Conservation (phyloP, 23 red algal species). For the Agarophyton chilense region DNA sequence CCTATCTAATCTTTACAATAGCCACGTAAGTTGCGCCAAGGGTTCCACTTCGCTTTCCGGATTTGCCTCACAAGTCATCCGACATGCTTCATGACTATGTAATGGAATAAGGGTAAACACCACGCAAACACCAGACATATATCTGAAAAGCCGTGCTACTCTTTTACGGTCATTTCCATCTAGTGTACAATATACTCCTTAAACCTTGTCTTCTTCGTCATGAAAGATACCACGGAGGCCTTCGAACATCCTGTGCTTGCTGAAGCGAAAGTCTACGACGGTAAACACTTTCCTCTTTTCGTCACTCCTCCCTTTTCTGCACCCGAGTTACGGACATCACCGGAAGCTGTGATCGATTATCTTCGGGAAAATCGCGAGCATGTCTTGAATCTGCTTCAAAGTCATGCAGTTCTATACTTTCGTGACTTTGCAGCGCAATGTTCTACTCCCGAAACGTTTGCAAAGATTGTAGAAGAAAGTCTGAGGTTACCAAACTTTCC, state of each 20-base stretch:
- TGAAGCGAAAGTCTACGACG: conserved; percentile 36
- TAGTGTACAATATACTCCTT: too few relatives aligned
- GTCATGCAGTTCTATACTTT: conserved; percentile 49
- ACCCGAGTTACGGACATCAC: neutral
- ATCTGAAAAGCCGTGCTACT: too few relatives aligned
- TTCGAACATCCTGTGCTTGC: conserved; percentile 23
- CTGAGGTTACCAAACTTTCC: conserved; percentile 70
- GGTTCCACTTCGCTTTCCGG: too few relatives aligned
- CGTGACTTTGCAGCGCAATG: conserved; percentile 15
- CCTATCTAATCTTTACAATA: too few relatives aligned
- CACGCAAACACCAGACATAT: too few relatives aligned
- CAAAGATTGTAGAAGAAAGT: conserved; percentile 39
- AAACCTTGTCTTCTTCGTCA: too few relatives aligned
- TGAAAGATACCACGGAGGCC: too few relatives aligned
- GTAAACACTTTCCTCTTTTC: conserved; percentile 33
- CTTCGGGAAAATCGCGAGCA: conserved; percentile 1
- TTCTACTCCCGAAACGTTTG: conserved; percentile 54
- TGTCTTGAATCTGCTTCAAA: conserved; percentile 10
- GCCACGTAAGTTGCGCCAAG: too few relatives aligned
- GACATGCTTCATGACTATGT: too few relatives aligned
- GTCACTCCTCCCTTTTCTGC: conserved; percentile 19
- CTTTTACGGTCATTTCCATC: too few relatives aligned
- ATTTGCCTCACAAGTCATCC: too few relatives aligned
- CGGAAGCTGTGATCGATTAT: conserved; percentile 16
- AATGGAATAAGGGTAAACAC: too few relatives aligned